phyloP scores from a whole-genome alignment of 306 rosid genomes.

The Begonia masoniana region DNA sequence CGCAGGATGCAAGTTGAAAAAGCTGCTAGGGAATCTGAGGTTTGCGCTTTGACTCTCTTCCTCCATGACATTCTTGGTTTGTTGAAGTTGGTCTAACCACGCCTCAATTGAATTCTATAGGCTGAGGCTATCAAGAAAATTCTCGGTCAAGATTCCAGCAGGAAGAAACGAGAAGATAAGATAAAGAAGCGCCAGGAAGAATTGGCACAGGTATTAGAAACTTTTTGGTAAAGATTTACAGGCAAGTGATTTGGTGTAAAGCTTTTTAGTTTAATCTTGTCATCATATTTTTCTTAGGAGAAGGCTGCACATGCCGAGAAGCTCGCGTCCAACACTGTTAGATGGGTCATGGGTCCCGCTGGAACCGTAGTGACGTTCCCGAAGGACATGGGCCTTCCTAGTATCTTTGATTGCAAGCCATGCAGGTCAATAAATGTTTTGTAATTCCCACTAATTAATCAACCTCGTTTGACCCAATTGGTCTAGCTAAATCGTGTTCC shows the following conservation, averaged over 20 bases:
- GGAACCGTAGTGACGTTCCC: constrained; percentile 70
- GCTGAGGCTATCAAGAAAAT: constrained; percentile 93
- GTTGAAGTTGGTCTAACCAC: neutral
- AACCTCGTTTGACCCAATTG: no score
- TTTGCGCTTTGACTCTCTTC: constrained; percentile 12
- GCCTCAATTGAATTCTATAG: constrained; percentile 23
- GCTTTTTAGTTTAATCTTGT: constrained; percentile 1
- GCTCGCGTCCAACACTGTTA: constrained; percentile 53
- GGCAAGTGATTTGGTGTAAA: neutral
- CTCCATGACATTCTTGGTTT: neutral
- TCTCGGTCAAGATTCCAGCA: constrained; percentile 90
- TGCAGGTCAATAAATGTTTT: constrained; percentile 15
- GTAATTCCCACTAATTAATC: neutral
- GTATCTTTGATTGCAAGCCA: constrained; percentile 36
- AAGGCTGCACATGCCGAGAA: constrained; percentile 63
- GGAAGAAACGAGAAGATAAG: constrained; percentile 89
- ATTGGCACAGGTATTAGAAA: constrained; percentile 59
- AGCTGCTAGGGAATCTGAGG: constrained; percentile 90
- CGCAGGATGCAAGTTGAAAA: constrained; percentile 86
- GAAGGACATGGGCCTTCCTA: constrained; percentile 73
- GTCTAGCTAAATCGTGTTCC: no score
- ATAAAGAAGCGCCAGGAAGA: constrained; percentile 86
- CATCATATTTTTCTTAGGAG: constrained; percentile 36
- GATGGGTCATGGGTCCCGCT: constrained; percentile 54
- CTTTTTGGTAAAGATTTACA: neutral